Evolutionary conservation across 148 eudicot species (phyloP).

Genomic region (Mesembryanthemum crystallinum): DNA sequence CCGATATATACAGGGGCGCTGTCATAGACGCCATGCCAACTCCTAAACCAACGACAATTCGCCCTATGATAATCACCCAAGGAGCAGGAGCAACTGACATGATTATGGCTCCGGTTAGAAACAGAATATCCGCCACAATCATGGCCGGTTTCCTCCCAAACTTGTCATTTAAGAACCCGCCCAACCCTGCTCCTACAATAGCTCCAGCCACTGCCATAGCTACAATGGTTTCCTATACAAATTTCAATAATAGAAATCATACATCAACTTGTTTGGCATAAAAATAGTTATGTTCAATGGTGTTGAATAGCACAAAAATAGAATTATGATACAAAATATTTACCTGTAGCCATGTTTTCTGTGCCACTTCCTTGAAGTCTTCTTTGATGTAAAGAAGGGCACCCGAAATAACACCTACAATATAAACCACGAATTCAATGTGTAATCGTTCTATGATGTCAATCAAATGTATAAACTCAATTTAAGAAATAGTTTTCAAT

Average conservation of each 20-base stretch:
- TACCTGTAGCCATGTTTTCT: constrained; percentile 40
- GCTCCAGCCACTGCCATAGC: constrained; percentile 59
- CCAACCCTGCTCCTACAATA: constrained; percentile 42
- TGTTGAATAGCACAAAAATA: no score
- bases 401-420: constrained; percentile 48
- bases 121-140: constrained; percentile 38
- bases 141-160: constrained; percentile 18
- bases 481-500: no score
- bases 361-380: constrained; percentile 32
- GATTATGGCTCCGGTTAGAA: constrained; percentile 36
- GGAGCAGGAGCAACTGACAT: constrained; percentile 45
- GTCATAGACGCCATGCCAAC: constrained; percentile 63
- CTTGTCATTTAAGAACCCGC: constrained; percentile 45
- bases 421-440: not conserved
- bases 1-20: constrained; percentile 48
- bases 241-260: no score
- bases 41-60: constrained; percentile 46
- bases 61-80: constrained; percentile 37
- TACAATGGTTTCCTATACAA: constrained; percentile 41
- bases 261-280: no score
- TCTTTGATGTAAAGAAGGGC: constrained; percentile 47
- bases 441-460: not conserved
- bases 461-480: no score
- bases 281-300: no score
- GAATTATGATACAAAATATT: no score